Conservation (phyloP, 768 basidiomycete genomes). For the Kwoniella shandongensis region DNA sequence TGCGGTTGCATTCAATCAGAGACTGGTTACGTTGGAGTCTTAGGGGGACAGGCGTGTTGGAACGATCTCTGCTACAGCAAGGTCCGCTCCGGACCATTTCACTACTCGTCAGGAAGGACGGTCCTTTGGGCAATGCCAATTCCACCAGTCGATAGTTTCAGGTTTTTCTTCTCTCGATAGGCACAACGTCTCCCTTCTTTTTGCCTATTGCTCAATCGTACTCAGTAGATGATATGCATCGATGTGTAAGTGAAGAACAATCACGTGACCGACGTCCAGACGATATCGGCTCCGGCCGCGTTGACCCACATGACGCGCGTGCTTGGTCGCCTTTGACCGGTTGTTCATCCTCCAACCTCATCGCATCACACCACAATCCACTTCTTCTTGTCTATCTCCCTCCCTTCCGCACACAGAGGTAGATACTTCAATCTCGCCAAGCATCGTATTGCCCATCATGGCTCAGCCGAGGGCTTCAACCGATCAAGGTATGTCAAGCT, state of each 20-base stretch:
- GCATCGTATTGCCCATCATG: slow-evolving; percentile 26
- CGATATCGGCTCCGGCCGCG: background rate
- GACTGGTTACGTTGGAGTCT: too few relatives aligned
- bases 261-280: background rate
- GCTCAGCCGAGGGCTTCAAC: slow-evolving; percentile 49
- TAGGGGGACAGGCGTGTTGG: too few relatives aligned
- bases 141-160: background rate
- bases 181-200: background rate
- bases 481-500: slow-evolving; percentile 45
- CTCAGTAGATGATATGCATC: background rate
- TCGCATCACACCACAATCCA: too few relatives aligned
- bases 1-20: too few relatives aligned
- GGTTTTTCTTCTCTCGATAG: background rate
- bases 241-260: background rate
- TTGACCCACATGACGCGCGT: background rate
- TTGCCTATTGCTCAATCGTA: background rate
- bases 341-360: too few relatives aligned
- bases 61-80: too few relatives aligned
- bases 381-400: background rate
- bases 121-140: background rate
- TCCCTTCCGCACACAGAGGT: background rate
- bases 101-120: too few relatives aligned
- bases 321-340: too few relatives aligned
- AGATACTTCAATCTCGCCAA: background rate
- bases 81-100: too few relatives aligned